Base-by-base conservation (phyloP, 106 monocot species). In the Allium fistulosum region DNA sequence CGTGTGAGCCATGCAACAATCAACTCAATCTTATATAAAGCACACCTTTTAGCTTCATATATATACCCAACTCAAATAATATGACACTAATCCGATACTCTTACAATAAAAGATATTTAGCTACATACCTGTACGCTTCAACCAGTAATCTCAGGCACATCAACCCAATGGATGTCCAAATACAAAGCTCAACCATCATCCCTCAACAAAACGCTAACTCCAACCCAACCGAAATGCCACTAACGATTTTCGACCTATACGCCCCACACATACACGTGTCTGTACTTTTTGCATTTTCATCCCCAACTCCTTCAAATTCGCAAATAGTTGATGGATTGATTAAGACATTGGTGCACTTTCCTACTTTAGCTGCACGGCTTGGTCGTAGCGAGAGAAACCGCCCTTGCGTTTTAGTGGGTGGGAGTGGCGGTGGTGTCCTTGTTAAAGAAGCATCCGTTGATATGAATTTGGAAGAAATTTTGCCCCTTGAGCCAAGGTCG, bases 211-310 rank as follows among this genome's bases (percentile, higher is more conserved):
- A 46, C 56, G 18, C n/a, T 0, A 17, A 67, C 14, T 8, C 48
- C 17, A 37, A 55, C 0, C 63, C 57, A 6, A 8, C 4, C 4
- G 68, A 79, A 17, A n/a, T 82, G 26, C 80, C 80, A 12, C 47
- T 84, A 69, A 79, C 69, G 67, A 22, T 84, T 63, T 85, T 85
- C 64, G 85, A 80, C 69, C 74, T 66, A 50, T 72, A 68, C 60
- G 72, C 83, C 13, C 9, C 57, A 56, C 11, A 53, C 71, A 59
- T 79, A 47, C 72, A 83, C 64, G n/a, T 72, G 17, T 62, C 64
- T 51, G 52, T 65, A 63, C 46, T 88, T 63, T 81, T 65, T 26
- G 81, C 84, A 63, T 88, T 84, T 62, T 46, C 58, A 47, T 53
- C 83, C 7, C 75, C 79, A 8, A 73, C 79, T 12, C 63, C 83